Conservation (phyloP, 2,329 filamentous ascomycete genomes). For the Aureobasidium lini region DNA sequence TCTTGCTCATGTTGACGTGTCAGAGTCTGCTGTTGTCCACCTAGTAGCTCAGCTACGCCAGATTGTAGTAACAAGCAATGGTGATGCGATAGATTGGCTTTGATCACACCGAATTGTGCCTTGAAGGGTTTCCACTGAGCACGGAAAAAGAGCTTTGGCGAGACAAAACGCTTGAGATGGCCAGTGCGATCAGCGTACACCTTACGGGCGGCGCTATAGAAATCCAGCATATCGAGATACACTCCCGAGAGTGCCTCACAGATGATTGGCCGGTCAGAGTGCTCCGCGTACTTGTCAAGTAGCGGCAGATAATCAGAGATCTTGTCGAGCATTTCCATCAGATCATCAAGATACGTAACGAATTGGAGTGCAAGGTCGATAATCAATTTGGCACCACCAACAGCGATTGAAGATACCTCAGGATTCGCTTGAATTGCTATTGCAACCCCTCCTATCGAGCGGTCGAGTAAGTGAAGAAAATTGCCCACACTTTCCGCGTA, state of each 20-base stretch:
- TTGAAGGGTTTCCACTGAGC: not conserved
- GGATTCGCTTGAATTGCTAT: not conserved
- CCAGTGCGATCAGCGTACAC: not conserved
- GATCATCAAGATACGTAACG: not conserved
- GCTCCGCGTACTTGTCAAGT: not conserved
- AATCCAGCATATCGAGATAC: not conserved
- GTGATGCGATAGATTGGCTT: not conserved
- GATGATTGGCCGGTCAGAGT: not conserved
- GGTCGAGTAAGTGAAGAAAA: not conserved
- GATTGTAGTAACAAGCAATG: not conserved
- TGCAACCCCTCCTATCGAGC: not conserved
- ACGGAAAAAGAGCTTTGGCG: not conserved
- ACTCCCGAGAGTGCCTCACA: not conserved
- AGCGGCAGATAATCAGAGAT: not conserved
- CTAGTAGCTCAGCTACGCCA: not conserved
- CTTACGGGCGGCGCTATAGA: not conserved
- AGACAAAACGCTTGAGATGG: not conserved
- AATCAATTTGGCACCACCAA: not conserved
- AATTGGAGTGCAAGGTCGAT: not conserved
- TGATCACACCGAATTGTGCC: not conserved
- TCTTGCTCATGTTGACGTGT: too few species aligned
- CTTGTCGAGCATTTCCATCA: not conserved
- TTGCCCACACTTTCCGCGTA: not conserved
- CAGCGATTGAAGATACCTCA: not conserved
- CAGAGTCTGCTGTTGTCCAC: not conserved